These are phyloP conservation scores for Yamadazyma taylorii DNA, from an alignment of 1,139 yeast species.

Conservation along the genomic window DNA sequence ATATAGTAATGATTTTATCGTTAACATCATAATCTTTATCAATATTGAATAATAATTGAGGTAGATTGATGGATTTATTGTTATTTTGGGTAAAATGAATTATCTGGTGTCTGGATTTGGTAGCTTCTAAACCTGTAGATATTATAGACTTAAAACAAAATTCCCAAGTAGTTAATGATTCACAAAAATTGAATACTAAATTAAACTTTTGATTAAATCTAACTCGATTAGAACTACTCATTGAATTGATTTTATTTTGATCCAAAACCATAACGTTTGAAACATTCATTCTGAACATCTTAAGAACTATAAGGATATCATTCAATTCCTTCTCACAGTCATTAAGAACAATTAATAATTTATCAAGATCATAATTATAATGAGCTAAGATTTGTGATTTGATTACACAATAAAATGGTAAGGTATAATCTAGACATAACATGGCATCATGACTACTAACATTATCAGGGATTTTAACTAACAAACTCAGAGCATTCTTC, in stretches of 20 bases:
- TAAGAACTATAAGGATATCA: conserved; percentile 36
- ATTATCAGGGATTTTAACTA: conserved; percentile 30
- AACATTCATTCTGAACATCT: conserved; percentile 30
- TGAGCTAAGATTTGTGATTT: conserved; percentile 12
- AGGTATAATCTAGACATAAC: conserved; percentile 33
- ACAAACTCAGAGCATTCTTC: conserved; percentile 23
- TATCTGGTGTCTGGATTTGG: conserved; percentile 27
- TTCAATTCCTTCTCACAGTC: conserved; percentile 33
- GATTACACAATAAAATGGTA: conserved; percentile 35
- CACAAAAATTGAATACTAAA: conserved; percentile 22
- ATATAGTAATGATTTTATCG: conserved; percentile 29
- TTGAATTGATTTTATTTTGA: conserved; percentile 13
- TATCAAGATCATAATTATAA: conserved; percentile 13
- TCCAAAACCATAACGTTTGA: conserved; percentile 31
- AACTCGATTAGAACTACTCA: conserved; percentile 13
- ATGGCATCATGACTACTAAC: conserved; percentile 41
- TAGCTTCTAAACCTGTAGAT: conserved; percentile 32
- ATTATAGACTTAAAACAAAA: conserved; percentile 24
- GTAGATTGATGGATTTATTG: conserved; percentile 8
- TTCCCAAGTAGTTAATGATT: conserved; percentile 18
- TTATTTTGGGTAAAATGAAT: conserved; percentile 18
- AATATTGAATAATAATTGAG: conserved; percentile 2
- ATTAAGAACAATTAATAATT: conserved; percentile 29
- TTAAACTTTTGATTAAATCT: conserved; percentile 23
- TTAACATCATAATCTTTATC: conserved; percentile 10